Conservation (phyloP, 257 asterid genomes). For the Nicotiana sylvestris region DNA sequence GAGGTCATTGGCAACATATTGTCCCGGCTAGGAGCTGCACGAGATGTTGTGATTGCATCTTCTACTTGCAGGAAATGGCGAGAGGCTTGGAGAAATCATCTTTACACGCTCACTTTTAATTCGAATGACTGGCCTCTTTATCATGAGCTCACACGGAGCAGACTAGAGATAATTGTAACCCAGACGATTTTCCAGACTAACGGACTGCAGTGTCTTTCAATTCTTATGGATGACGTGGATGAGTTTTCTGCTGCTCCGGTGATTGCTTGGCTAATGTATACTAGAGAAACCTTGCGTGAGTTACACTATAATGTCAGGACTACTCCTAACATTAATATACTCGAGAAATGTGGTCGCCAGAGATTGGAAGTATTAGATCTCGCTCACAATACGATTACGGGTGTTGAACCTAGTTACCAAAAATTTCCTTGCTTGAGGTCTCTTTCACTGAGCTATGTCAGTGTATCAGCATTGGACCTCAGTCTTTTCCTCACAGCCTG, state of each 20-base stretch:
- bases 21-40: constrained; percentile 73
- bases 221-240: constrained; percentile 71
- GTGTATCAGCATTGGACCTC: constrained; percentile 70
- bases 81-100: constrained; percentile 72
- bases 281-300: constrained; percentile 63
- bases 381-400: constrained; percentile 63
- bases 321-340: constrained; percentile 64
- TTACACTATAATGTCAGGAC: constrained; percentile 69
- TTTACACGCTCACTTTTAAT: constrained; percentile 56
- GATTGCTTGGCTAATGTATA: constrained; percentile 82
- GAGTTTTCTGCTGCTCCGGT: constrained; percentile 76
- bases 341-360: constrained; percentile 79
- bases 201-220: constrained; percentile 57
- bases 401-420: constrained; percentile 76
- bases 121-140: constrained; percentile 70
- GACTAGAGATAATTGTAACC: constrained; percentile 72
- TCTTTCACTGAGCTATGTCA: constrained; percentile 64
- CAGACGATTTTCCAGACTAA: constrained; percentile 65
- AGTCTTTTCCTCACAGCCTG: constrained; percentile 68
- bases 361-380: constrained; percentile 65
- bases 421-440: constrained; percentile 59
- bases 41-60: constrained; percentile 75
- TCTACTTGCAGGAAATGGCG: constrained; percentile 78
- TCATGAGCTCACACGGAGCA: constrained; percentile 45
- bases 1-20: constrained; percentile 81